Percentiles rank a stretch among this genome's conserved stretches.
phyloP scores from a whole-genome alignment of 1,284 basidiomycete genomes.

The Jaminaea rosea region DNA sequence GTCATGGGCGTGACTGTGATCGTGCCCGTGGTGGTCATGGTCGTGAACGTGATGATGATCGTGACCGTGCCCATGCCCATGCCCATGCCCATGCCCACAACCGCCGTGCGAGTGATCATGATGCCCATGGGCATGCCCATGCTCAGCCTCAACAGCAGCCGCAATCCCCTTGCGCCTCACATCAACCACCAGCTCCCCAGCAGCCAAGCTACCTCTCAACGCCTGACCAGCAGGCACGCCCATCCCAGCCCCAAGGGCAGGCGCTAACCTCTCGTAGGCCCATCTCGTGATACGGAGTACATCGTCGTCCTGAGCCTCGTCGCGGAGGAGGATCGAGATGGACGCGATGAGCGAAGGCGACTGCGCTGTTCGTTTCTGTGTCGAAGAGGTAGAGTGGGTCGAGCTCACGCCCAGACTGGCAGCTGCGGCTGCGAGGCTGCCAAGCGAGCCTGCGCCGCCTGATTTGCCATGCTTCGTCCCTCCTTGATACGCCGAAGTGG shows the following conservation, averaged over 20 bases:
- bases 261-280: constrained; percentile 37
- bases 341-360: constrained; percentile 31
- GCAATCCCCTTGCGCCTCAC: constrained; percentile 26
- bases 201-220: constrained; percentile 27
- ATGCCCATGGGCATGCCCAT: constrained; percentile 6
- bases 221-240: constrained; percentile 32
- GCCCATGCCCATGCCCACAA: constrained; percentile 5
- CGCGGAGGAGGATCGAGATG: constrained; percentile 25
- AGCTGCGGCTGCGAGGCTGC: not conserved
- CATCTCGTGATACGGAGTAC: constrained; percentile 36
- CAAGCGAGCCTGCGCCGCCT: no score
- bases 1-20: constrained; percentile 10
- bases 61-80: constrained; percentile 17
- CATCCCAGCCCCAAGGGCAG: constrained; percentile 27
- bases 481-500: constrained; percentile 27
- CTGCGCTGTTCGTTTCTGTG: constrained; percentile 17
- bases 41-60: not conserved
- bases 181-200: constrained; percentile 37
- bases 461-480: no score
- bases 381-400: not conserved
- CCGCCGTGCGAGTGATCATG: constrained; percentile 13
- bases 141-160: not conserved
- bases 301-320: constrained; percentile 26
- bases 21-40: constrained; percentile 10
- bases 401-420: not conserved